These are phyloP conservation scores for Pelargonium myrrhifolium DNA, from an alignment of 441 rosid species.

Conservation along the genomic window DNA sequence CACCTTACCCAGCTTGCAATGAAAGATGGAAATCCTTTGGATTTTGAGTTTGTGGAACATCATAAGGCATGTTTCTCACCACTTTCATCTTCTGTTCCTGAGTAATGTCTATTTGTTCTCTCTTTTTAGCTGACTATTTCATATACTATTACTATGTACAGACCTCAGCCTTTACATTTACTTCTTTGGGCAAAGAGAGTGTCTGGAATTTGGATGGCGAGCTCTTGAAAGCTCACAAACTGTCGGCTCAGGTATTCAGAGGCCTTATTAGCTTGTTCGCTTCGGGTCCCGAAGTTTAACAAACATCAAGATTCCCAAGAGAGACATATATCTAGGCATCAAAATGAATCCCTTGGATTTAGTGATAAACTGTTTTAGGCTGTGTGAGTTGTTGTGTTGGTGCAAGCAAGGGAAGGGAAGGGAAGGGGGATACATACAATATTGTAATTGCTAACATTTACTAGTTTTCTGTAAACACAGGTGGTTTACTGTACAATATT, in stretches of 20 bases:
- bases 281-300: constrained; percentile 73
- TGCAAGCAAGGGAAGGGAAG: not conserved
- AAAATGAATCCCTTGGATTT: too few relatives aligned
- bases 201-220: constrained; percentile 94
- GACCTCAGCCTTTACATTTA: constrained; percentile 83
- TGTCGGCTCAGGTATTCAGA: constrained; percentile 84
- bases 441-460: not conserved
- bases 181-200: constrained; percentile 68
- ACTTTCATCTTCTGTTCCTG: not conserved
- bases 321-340: too few relatives aligned
- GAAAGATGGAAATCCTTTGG: constrained; percentile 69
- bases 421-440: not conserved
- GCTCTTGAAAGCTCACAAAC: constrained; percentile 73
- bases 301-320: not conserved
- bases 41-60: constrained; percentile 82
- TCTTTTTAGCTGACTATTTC: constrained; percentile 2
- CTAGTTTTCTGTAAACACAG: constrained; percentile 1
- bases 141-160: constrained; percentile 25
- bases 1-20: constrained; percentile 84
- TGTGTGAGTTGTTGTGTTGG: not conserved
- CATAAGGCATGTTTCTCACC: constrained; percentile 47
- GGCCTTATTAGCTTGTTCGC: constrained; percentile 81
- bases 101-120: not conserved
- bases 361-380: not conserved
- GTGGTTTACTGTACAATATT: not conserved